Evolutionary conservation across 106 monocot species (phyloP).

Genomic region (Apostasia ramifera): DNA sequence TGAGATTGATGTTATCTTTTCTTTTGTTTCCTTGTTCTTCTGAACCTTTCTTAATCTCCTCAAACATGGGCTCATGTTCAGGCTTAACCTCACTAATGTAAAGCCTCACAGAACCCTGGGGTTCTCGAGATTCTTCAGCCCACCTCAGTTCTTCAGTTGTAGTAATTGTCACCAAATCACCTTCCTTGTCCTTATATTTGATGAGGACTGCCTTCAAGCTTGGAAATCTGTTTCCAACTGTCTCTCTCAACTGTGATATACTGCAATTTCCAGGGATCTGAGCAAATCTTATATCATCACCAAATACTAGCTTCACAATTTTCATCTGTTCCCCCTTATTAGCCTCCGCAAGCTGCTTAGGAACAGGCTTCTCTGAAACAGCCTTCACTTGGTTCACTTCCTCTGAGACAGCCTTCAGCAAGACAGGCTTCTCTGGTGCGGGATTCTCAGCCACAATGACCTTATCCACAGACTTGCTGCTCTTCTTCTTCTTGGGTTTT

Average conservation of each 20-base stretch:
- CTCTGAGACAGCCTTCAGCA: no score
- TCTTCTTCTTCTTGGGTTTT: slow-evolving; percentile 53
- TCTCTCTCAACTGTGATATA: slow-evolving; percentile 55
- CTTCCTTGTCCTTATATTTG: slow-evolving; percentile 88
- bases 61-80: slow-evolving; percentile 60
- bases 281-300: slow-evolving; percentile 88
- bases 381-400: neutral
- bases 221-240: slow-evolving; percentile 57
- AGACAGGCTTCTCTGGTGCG: neutral
- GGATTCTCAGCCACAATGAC: slow-evolving; percentile 9
- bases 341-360: slow-evolving; percentile 1
- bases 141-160: slow-evolving; percentile 73
- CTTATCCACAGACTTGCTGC: slow-evolving; percentile 13
- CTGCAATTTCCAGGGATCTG: slow-evolving; percentile 50
- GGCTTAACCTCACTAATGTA: slow-evolving; percentile 67
- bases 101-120: slow-evolving; percentile 57
- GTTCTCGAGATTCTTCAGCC: slow-evolving; percentile 64
- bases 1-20: slow-evolving; percentile 18
- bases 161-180: slow-evolving; percentile 90
- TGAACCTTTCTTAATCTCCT: slow-evolving; percentile 26
- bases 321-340: slow-evolving; percentile 38
- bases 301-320: slow-evolving; percentile 62
- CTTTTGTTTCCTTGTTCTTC: slow-evolving; percentile 15
- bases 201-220: slow-evolving; percentile 59
- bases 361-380: neutral